These are phyloP conservation scores for Podospora comata DNA, from an alignment of 495 filamentous ascomycete species.

Conservation along the genomic window DNA sequence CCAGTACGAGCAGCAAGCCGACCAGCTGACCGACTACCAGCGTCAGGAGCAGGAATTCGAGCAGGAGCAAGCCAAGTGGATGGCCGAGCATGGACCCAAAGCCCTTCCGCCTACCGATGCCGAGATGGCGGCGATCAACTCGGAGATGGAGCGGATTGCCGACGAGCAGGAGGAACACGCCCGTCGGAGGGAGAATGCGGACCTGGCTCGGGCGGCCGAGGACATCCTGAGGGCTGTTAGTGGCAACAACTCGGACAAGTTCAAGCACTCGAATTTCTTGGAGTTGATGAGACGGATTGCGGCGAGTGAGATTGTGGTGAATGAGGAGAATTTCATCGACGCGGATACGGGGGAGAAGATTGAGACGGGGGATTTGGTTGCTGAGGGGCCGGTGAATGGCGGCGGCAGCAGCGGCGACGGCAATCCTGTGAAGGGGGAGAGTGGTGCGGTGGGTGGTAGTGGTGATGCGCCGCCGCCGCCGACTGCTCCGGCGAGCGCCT, in stretches of 20 bases:
- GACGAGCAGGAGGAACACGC: constrained; percentile 16
- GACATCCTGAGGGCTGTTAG: constrained; percentile 39
- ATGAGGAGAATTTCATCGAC: constrained; percentile 40
- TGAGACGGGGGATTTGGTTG: neutral
- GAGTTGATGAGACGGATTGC: constrained; percentile 44
- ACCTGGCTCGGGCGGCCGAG: constrained; percentile 40
- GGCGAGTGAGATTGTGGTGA: constrained; percentile 38
- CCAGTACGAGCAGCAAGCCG: constrained; percentile 23
- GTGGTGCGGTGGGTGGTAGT: neutral
- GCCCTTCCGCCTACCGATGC: constrained; percentile 18
- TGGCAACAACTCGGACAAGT: constrained; percentile 40
- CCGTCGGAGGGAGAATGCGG: constrained; percentile 22
- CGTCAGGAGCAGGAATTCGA: constrained; percentile 19
- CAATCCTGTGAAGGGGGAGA: neutral
- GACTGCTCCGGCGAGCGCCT: neutral
- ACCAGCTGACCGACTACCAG: constrained; percentile 27
- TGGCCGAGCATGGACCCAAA: constrained; percentile 31
- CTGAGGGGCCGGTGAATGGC: too few species aligned
- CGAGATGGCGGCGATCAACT: constrained; percentile 23
- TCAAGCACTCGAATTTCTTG: constrained; percentile 44
- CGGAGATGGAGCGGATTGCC: constrained; percentile 22
- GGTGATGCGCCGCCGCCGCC: too few species aligned
- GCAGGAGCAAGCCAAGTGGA: constrained; percentile 32
- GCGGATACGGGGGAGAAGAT: constrained; percentile 27
- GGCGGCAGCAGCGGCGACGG: too few species aligned